phyloP scores from a whole-genome alignment of 164 flowering plant genomes.

The Aristolochia californica region DNA sequence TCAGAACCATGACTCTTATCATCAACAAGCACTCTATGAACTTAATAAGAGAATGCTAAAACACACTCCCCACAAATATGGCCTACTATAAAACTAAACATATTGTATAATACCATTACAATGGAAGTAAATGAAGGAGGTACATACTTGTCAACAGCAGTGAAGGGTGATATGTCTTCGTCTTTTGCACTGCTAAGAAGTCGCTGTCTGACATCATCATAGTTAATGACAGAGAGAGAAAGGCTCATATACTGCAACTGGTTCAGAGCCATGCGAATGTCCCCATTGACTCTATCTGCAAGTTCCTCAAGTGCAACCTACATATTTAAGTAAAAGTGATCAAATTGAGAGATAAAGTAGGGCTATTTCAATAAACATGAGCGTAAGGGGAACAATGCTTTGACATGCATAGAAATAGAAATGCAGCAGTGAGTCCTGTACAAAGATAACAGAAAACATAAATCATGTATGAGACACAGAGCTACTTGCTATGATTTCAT shows the following conservation, averaged over 20 bases:
- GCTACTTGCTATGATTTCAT: no score
- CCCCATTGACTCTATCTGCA: constrained; percentile 91
- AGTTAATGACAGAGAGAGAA: constrained; percentile 70
- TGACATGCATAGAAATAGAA: no score
- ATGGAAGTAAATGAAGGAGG: background rate
- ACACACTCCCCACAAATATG: no score
- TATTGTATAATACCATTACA: background rate
- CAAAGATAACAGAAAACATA: no score
- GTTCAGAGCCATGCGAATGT: constrained; percentile 93
- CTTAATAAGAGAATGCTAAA: no score
- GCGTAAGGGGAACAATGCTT: no score
- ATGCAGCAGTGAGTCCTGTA: no score
- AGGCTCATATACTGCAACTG: constrained; percentile 94
- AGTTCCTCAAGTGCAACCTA: constrained; percentile 96
- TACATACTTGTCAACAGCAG: constrained; percentile 95
- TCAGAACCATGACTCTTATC: background rate
- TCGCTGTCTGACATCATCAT: constrained; percentile 83
- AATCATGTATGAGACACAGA: no score
- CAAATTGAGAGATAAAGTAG: background rate
- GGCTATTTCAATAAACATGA: background rate
- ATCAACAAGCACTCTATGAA: no score
- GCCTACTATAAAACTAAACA: background rate
- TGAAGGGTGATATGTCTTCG: constrained; percentile 97
- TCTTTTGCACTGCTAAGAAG: constrained; percentile 83
- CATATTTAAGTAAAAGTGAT: background rate